These are phyloP conservation scores for Russula sp. DNA, from an alignment of 768 basidiomycete genomes.

Conservation along the genomic window DNA sequence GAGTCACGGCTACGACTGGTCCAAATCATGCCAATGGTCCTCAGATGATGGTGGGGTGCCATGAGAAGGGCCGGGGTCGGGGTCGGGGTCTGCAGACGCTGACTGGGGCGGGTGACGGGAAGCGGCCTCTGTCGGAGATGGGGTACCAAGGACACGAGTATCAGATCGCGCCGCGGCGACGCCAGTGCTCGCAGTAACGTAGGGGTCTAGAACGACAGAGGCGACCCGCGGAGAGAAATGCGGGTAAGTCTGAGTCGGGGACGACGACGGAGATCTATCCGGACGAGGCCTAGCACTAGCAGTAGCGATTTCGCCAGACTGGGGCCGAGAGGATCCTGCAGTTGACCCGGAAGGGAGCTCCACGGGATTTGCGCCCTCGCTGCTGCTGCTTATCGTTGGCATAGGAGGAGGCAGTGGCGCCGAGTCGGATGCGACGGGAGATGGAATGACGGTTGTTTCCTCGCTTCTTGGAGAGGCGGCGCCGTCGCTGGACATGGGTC, in stretches of 20 bases:
- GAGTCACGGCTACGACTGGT: background rate
- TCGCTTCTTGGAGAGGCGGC: background rate
- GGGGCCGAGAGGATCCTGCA: background rate
- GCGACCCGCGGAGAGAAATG: background rate
- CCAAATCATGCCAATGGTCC: background rate
- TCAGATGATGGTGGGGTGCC: background rate
- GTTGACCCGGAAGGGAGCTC: background rate
- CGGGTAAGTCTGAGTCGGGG: background rate
- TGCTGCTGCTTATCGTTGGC: background rate
- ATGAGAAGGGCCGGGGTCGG: background rate
- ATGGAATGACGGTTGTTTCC: background rate
- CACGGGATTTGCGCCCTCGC: background rate
- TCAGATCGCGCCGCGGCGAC: background rate
- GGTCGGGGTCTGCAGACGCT: background rate
- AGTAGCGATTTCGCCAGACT: background rate
- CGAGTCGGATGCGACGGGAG: background rate
- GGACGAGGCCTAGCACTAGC: background rate
- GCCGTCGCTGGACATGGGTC: background rate
- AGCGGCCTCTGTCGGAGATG: background rate
- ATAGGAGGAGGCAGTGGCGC: background rate
- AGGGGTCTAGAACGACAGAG: background rate
- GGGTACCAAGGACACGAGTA: background rate
- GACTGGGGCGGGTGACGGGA: background rate
- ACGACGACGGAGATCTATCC: too few species aligned
- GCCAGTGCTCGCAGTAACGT: background rate